phyloP scores from a whole-genome alignment of 192 early-diverging fungal species.

The Podila epicladia region DNA sequence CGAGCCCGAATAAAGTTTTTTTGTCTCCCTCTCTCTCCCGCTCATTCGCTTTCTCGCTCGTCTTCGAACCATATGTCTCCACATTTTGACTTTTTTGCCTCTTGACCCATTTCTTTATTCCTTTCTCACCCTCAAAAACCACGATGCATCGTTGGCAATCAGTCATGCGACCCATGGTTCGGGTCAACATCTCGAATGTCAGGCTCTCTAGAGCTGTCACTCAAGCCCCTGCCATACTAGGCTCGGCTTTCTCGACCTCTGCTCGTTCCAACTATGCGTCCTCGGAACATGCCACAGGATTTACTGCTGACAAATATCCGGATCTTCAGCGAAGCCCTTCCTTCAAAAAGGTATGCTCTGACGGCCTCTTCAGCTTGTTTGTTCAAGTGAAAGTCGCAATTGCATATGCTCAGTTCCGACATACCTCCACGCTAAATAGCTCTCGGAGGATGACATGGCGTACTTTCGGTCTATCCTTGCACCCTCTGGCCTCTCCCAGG shows the following conservation, averaged over 20 bases:
- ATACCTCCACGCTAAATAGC: slow-evolving; percentile 12
- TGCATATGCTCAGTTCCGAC: background rate
- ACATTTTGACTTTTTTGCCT: no score
- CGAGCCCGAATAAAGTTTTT: no score
- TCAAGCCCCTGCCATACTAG: background rate
- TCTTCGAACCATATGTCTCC: no score
- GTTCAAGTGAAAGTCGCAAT: background rate
- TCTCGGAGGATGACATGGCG: slow-evolving; percentile 67
- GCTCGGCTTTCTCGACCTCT: slow-evolving; percentile 11
- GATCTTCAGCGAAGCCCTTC: slow-evolving; percentile 45
- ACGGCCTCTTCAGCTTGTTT: background rate
- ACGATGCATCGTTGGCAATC: no score
- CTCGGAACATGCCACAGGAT: background rate
- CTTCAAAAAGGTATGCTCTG: slow-evolving; percentile 52
- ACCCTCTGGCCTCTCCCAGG: slow-evolving; percentile 53
- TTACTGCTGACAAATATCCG: slow-evolving; percentile 57
- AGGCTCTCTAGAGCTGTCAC: background rate
- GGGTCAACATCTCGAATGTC: no score
- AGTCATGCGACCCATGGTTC: no score
- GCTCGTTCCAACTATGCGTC: slow-evolving; percentile 4
- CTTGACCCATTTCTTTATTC: no score
- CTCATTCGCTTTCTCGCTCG: no score
- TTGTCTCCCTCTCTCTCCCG: no score
- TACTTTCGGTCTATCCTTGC: slow-evolving; percentile 67
- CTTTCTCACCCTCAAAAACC: no score